A percentile compares a stretch with the other conserved stretches of the same genome.
Evolutionary conservation across 2,329 filamentous ascomycete genomes (phyloP).

Genomic region (Aspergillus niger): DNA sequence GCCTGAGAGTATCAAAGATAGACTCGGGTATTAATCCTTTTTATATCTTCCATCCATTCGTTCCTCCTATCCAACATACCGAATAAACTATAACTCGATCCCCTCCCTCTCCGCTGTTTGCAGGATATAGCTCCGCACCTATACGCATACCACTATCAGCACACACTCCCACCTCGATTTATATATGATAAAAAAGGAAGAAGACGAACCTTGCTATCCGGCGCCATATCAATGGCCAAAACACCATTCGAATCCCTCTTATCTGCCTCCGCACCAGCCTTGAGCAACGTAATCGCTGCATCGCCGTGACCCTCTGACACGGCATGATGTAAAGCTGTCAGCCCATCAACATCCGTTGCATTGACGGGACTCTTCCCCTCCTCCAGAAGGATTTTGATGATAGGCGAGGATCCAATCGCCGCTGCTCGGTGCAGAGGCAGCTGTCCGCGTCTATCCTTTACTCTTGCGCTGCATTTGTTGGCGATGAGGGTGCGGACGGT

Average conservation of each 20-base stretch:
- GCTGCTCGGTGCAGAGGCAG: conserved; percentile 89
- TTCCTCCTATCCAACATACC: background rate
- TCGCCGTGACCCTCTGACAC: conserved; percentile 67
- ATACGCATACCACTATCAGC: conserved; percentile 5
- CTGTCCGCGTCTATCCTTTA: conserved; percentile 85
- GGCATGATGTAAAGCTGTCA: conserved; percentile 84
- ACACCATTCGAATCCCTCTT: conserved; percentile 73
- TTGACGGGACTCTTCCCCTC: conserved; percentile 77
- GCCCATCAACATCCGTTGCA: conserved; percentile 76
- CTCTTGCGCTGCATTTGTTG: conserved; percentile 73
- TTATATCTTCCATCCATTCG: background rate
- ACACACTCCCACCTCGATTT: background rate
- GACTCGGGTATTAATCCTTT: conserved; percentile 12
- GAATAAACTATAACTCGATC: conserved; percentile 57
- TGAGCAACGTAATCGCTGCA: conserved; percentile 78
- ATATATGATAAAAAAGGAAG: background rate
- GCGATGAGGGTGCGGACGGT: conserved; percentile 75
- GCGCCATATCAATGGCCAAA: conserved; percentile 77
- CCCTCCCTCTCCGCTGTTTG: conserved; percentile 81
- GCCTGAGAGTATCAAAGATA: background rate
- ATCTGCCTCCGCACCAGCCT: conserved; percentile 78
- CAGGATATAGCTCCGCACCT: conserved; percentile 76
- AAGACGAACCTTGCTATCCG: conserved; percentile 73
- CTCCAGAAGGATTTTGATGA: conserved; percentile 76
- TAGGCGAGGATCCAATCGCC: conserved; percentile 83